A percentile compares a stretch with the other conserved stretches of the same genome.
Conservation (phyloP, 192 early-diverging fungal species). For the Endogone sp. region DNA sequence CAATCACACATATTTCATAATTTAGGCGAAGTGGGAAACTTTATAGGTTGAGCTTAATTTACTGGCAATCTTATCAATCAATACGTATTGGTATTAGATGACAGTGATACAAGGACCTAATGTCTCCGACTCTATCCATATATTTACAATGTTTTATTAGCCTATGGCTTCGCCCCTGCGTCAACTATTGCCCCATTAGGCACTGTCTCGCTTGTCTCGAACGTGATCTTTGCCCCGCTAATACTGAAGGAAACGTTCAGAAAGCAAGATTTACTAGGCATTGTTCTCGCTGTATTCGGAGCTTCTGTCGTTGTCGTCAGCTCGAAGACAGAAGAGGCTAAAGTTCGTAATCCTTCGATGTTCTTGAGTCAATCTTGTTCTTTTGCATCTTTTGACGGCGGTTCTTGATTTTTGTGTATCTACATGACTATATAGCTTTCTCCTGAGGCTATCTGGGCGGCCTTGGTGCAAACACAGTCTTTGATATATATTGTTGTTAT, state of each 20-base stretch:
- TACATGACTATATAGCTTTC: slow-evolving; percentile 32
- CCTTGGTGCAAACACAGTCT: slow-evolving; percentile 44
- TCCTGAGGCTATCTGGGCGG: slow-evolving; percentile 45
- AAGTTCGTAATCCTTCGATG: slow-evolving; percentile 23
- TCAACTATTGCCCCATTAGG: slow-evolving; percentile 71
- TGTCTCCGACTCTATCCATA: slow-evolving; percentile 1
- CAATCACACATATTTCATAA: not conserved
- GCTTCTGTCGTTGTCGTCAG: slow-evolving; percentile 60
- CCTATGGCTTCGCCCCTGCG: slow-evolving; percentile 73
- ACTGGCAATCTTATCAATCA: no score
- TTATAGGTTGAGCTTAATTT: slow-evolving; percentile 25
- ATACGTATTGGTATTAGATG: no score
- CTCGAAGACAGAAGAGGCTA: slow-evolving; percentile 51
- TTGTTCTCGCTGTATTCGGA: slow-evolving; percentile 58
- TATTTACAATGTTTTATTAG: slow-evolving; percentile 33
- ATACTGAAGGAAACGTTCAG: slow-evolving; percentile 63
- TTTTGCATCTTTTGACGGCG: not conserved
- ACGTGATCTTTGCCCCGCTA: slow-evolving; percentile 67
- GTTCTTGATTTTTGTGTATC: not conserved
- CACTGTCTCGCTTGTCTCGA: slow-evolving; percentile 66
- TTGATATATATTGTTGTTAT: slow-evolving; percentile 53
- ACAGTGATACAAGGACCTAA: no score
- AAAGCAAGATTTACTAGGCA: slow-evolving; percentile 53
- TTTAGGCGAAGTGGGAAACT: slow-evolving; percentile 50
- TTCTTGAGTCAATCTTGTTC: not conserved